These are phyloP conservation scores for Acanthamoeba triangularis DNA, from an alignment of 208 protist genomes.

Conservation along the genomic window DNA sequence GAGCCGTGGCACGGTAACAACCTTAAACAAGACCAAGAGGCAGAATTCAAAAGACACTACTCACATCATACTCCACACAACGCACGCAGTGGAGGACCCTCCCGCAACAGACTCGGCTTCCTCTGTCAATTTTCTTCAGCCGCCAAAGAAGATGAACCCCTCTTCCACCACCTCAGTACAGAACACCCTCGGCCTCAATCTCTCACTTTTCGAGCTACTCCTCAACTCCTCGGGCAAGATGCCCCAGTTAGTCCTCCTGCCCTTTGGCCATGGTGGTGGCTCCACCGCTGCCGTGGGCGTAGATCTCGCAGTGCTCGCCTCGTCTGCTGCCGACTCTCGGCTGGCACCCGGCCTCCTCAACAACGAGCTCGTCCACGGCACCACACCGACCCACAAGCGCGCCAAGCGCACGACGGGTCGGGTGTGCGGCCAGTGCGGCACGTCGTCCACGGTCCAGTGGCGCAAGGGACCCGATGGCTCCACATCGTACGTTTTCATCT, in stretches of 20 bases:
- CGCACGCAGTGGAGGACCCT: too few species aligned
- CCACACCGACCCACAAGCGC: background rate
- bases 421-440: constrained; percentile 32
- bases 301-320: background rate
- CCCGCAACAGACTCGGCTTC: too few species aligned
- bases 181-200: background rate
- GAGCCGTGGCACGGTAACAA: too few species aligned
- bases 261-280: background rate
- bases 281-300: background rate
- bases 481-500: background rate
- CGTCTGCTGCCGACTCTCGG: background rate
- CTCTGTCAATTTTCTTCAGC: too few species aligned
- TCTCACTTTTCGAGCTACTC: background rate
- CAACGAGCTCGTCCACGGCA: background rate
- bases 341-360: background rate
- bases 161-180: background rate
- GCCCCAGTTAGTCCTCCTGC: background rate
- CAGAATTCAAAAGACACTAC: too few species aligned
- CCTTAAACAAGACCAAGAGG: too few species aligned
- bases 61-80: too few species aligned
- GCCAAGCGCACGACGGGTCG: constrained; percentile 24
- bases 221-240: background rate
- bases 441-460: constrained; percentile 1
- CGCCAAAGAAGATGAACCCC: background rate
- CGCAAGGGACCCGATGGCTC: constrained; percentile 33